phyloP scores from a whole-genome alignment of 2,329 filamentous ascomycete genomes.

The Tolypocladium ophioglossoides region DNA sequence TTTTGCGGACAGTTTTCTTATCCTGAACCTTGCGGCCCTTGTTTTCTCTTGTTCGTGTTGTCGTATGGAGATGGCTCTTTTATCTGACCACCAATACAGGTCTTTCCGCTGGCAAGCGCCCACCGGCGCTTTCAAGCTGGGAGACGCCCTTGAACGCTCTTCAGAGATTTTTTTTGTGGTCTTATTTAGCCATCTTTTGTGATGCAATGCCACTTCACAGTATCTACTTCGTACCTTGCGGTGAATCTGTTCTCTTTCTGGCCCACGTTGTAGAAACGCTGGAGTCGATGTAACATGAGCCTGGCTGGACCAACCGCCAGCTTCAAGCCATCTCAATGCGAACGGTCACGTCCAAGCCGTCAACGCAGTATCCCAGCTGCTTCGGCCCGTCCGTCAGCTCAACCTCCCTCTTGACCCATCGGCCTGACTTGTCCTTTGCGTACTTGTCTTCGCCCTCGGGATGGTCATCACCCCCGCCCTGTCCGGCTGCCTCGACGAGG shows the following conservation, averaged over 20 bases:
- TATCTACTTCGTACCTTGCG: not conserved
- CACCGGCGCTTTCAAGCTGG: not conserved
- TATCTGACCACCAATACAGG: not conserved
- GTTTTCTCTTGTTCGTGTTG: not conserved
- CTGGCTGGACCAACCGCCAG: not conserved
- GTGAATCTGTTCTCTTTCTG: not conserved
- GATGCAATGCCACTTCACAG: not conserved
- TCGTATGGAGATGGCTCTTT: not conserved
- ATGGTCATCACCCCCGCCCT: slow-evolving; percentile 11
- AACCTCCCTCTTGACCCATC: slow-evolving; percentile 68
- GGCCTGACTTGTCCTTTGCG: slow-evolving; percentile 28
- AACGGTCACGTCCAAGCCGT: slow-evolving; percentile 59
- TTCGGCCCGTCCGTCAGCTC: slow-evolving; percentile 71
- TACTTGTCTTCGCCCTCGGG: slow-evolving; percentile 10
- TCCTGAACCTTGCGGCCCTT: not conserved
- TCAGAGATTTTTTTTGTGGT: not conserved
- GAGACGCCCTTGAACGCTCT: not conserved
- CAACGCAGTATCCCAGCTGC: slow-evolving; percentile 74
- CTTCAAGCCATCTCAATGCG: slow-evolving; percentile 46
- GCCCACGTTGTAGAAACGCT: not conserved
- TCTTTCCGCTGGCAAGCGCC: not conserved
- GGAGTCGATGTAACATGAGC: not conserved
- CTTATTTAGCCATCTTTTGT: no score
- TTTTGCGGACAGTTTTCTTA: slow-evolving; percentile 19
- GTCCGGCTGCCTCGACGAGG: slow-evolving; percentile 18